These are phyloP conservation scores for Citrus maxima DNA, from an alignment of 345 rosid species.

Conservation along the genomic window DNA sequence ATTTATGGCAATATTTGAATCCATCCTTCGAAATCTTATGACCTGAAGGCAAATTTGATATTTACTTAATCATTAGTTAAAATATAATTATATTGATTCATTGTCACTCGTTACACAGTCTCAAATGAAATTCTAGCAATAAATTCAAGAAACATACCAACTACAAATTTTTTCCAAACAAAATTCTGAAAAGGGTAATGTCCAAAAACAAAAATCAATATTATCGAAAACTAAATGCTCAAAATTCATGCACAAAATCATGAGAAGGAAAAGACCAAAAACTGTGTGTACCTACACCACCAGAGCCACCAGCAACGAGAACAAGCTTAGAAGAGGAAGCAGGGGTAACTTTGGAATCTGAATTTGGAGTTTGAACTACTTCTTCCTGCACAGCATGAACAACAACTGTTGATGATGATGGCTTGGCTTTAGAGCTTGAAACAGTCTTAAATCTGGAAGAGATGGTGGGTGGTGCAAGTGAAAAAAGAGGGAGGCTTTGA, in stretches of 20 bases:
- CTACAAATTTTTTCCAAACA: neutral
- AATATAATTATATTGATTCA: too few species aligned
- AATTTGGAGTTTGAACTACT: conserved; percentile 36
- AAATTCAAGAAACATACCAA: neutral
- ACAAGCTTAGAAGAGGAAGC: conserved; percentile 73
- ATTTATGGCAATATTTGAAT: neutral
- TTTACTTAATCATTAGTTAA: too few species aligned
- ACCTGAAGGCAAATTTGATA: too few species aligned
- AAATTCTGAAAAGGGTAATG: neutral
- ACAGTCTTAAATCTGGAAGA: conserved; percentile 21
- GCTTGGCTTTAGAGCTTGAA: conserved; percentile 22
- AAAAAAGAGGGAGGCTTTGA: conserved; percentile 25
- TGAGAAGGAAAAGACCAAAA: neutral
- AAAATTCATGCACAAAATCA: neutral
- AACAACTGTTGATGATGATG: conserved; percentile 17
- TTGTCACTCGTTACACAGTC: neutral
- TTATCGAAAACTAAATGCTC: neutral
- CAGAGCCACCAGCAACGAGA: conserved; percentile 80
- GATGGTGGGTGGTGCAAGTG: conserved; percentile 23
- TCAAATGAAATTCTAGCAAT: neutral
- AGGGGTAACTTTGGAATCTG: conserved; percentile 25
- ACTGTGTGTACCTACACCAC: conserved; percentile 67
- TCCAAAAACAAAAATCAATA: neutral
- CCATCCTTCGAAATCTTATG: neutral
- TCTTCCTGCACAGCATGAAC: conserved; percentile 47